Evolutionary conservation across 31 red algal species (phyloP), one percentile per base, ranked within the genome.

Genomic region (Odonthalia washingtoniensis): DNA sequence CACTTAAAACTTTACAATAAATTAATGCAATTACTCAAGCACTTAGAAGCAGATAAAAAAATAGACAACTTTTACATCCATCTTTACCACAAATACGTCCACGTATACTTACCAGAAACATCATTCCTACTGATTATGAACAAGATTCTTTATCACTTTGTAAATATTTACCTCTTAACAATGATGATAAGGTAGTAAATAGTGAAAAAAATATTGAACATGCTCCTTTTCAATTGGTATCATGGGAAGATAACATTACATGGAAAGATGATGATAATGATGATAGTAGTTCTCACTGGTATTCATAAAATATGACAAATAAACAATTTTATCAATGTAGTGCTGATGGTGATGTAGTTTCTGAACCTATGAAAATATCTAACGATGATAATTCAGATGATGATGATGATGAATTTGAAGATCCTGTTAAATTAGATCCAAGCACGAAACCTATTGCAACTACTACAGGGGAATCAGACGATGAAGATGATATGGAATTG

Each of bases 401-500:
- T 35, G 84, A 87, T 49, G 89, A 92, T 27, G 89, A 91, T 74
- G 89, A 91, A 63, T 92, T 92, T 87, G 90, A 92, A 44, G 90
- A 92, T 27, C 82, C 90, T 18, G 90, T 92, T 27, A 30, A 85
- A 64, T 40, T 92, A 1, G 86, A 92, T 80, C 46, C 65, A 45
- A 41, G 62, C 17, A 35, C 41, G 3, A 52, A 30, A 30, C 36
- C 42, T 1, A 87, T 72, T 40, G 32, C 65, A 30, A 52, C 53
- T 53, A 65, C 46, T 39, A 5, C 33, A 41, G 53, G 28, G 36
- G 84, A 78, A 24, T 64, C 81, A 6, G 90, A 92, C 1, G 85
- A 81, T 17, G 93, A 95, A 39, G 93, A 95, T 40, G 93, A 90
- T 46, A 88, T 95, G 60, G 87, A 91, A 60, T 95, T 87, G 93